phyloP scores from a whole-genome alignment of 805 yeast genomes.

The Candida bentonensis region DNA sequence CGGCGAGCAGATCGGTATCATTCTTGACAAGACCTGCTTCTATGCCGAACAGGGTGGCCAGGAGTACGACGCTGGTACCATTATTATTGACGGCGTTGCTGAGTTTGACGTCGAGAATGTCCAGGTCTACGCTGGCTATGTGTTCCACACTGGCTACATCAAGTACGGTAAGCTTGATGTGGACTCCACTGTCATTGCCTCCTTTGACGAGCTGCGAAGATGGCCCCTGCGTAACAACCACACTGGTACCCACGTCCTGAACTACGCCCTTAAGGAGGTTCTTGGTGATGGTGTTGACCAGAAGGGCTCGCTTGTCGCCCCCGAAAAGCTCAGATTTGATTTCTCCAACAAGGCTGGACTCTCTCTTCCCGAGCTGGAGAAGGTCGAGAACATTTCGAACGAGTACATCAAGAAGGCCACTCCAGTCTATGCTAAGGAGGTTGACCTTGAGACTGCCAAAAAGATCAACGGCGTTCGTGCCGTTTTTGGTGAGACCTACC shows the following conservation, averaged over 20 bases:
- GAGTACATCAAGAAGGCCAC: constrained; percentile 56
- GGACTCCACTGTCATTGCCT: constrained; percentile 63
- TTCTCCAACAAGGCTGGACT: constrained; percentile 87
- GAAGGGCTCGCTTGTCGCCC: constrained; percentile 91
- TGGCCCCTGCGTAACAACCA: constrained; percentile 96
- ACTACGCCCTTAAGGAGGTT: constrained; percentile 73
- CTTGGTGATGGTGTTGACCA: constrained; percentile 86
- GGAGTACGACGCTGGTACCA: constrained; percentile 87
- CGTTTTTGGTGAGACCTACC: constrained; percentile 97
- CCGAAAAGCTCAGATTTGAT: constrained; percentile 91
- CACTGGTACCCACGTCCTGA: constrained; percentile 93
- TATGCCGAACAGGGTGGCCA: constrained; percentile 99
- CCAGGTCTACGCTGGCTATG: constrained; percentile 87
- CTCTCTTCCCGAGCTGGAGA: constrained; percentile 50
- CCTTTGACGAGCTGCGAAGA: constrained; percentile 85
- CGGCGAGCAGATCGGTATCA: constrained; percentile 52
- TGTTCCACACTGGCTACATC: constrained; percentile 81
- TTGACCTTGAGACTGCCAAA: constrained; percentile 57
- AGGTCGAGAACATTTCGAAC: constrained; percentile 65
- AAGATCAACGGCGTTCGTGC: constrained; percentile 82
- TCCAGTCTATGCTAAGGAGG: constrained; percentile 72
- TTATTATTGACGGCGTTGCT: constrained; percentile 73
- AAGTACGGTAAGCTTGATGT: constrained; percentile 62
- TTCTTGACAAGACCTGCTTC: constrained; percentile 83
- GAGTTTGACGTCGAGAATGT: constrained; percentile 88